These are phyloP conservation scores for Syzygium aromaticum DNA, from an alignment of 345 rosid genomes.

Conservation along the genomic window DNA sequence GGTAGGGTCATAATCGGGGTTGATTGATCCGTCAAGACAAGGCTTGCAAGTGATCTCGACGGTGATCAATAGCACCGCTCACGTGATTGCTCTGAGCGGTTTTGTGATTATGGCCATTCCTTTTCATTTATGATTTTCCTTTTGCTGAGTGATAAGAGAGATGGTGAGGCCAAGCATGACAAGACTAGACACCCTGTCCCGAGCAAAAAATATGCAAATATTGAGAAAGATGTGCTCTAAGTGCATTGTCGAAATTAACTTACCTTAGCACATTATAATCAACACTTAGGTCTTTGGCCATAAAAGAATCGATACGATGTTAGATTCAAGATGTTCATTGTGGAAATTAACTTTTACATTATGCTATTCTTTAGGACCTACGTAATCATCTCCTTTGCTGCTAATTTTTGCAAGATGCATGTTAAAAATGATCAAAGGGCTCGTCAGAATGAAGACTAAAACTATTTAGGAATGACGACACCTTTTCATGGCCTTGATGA, in stretches of 20 bases:
- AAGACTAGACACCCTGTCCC: no score
- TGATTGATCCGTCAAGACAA: background rate
- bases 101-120: background rate
- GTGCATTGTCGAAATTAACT: background rate
- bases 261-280: no score
- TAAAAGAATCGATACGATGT: no score
- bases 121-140: background rate
- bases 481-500: background rate
- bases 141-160: background rate
- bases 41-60: background rate
- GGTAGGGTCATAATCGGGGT: accelerated
- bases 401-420: no score
- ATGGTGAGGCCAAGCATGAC: background rate
- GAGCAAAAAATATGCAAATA: background rate
- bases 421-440: no score
- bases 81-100: background rate
- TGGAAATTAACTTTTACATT: no score
- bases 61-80: background rate
- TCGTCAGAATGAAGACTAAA: no score
- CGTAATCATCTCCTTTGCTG: no score
- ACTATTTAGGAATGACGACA: no score
- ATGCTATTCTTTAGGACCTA: background rate
- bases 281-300: no score
- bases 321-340: no score
- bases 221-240: background rate